Conservation (phyloP, 129 eudicot genomes). For the Chrysanthemum lavandulifolium region DNA sequence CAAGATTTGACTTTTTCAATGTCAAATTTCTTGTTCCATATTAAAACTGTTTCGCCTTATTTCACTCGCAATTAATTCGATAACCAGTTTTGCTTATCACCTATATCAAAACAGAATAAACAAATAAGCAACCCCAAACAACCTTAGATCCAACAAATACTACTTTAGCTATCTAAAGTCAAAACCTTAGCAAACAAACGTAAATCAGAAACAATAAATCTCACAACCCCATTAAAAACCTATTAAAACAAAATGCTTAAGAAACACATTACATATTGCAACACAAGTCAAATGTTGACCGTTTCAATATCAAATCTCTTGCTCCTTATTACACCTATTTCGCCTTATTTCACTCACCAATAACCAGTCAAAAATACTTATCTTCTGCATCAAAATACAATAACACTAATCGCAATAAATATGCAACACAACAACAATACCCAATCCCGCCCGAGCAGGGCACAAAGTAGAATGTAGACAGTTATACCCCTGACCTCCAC, state of each 20-base stretch:
- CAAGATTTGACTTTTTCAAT: background rate
- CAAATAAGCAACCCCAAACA: background rate
- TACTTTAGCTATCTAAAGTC: background rate
- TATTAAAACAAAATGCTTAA: too few relatives aligned
- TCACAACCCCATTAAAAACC: slow-evolving; percentile 4
- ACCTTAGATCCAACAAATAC: slow-evolving; percentile 11
- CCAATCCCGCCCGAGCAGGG: too few relatives aligned
- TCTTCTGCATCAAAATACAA: background rate
- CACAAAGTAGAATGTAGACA: too few relatives aligned
- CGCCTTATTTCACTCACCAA: background rate
- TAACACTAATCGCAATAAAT: too few relatives aligned
- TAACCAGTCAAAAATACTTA: background rate
- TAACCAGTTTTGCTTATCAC: background rate
- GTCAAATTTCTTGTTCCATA: background rate
- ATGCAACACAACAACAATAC: too few relatives aligned
- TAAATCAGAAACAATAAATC: slow-evolving; percentile 26
- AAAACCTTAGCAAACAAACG: background rate
- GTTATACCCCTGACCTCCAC: too few relatives aligned
- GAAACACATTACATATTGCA: background rate
- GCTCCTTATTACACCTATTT: too few relatives aligned
- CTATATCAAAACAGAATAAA: background rate
- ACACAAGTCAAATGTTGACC: background rate
- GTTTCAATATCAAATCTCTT: background rate
- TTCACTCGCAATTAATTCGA: background rate
- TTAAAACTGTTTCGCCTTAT: background rate